Base-by-base conservation (phyloP, 129 eudicot genomes). In the Ambrosia artemisiifolia region DNA sequence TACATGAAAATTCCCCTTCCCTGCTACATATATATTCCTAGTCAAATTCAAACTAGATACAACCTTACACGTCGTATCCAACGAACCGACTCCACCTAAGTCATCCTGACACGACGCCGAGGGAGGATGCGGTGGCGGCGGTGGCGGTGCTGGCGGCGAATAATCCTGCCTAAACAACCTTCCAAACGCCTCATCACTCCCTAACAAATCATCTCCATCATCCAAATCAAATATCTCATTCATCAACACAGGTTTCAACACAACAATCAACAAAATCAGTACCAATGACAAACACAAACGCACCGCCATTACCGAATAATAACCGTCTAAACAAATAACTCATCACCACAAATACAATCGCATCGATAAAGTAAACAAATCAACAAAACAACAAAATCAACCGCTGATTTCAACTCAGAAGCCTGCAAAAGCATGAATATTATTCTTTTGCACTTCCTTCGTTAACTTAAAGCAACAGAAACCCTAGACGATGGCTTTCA, bases 111-210 rank as follows among this genome's bases (percentile, higher is more conserved):
- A 93, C 0, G 92, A 79, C 2, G 87, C 89, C 69, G 96, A 81
- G 40, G 98, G 96, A 49, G 89, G 98, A 20, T 86, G 96, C 24
- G 92, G 96, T 59, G 98, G 95, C 8, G 98, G 98, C 0, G 98
- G 98, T 1, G 98, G 96, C 34, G 98, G 98, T 36, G 98, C 85
- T 28, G 98, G 98, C 63, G 98, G 98, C 7, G 96, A 83, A 80
- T 93, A 93, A 65, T 92, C 96, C 61, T 92, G 95, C 54, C 87
- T 96, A 61, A 86, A 88, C 3, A 88, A 55, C 8, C 60, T 56
- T 5, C 38, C 57, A 10, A 74, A 65, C 61, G 32, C 13, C 14
- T 54, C 61, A 54, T 16, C 19, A 49, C 49, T 44, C 49, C 49
- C 49, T 44, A 44, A 3, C 14, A 7, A 49, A 49, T 10, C 74